Percentiles rank a stretch among this genome's conserved stretches.
Conservation (phyloP, 345 rosid genomes). For the Euphorbia pulcherrima region DNA sequence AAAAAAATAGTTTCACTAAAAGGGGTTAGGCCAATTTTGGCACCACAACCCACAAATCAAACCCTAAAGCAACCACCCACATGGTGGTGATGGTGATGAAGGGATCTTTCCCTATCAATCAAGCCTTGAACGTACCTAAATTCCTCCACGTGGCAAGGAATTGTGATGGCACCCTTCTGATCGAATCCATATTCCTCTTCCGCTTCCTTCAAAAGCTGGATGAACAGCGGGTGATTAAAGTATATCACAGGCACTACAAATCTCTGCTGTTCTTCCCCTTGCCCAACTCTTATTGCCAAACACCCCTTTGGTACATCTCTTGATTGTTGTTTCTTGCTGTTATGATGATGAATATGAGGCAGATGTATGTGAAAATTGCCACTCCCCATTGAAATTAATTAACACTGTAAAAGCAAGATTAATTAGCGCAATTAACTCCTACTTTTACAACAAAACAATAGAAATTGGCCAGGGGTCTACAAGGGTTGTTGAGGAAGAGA, state of each 20-base stretch:
- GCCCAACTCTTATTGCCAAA: slow-evolving; percentile 31
- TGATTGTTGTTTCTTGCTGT: slow-evolving; percentile 13
- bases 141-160: slow-evolving; percentile 35
- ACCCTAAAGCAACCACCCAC: slow-evolving; percentile 61
- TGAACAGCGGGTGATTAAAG: slow-evolving; percentile 32
- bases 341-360: slow-evolving; percentile 21
- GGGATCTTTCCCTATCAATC: slow-evolving; percentile 58
- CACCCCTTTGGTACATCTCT: slow-evolving; percentile 29
- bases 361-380: slow-evolving; percentile 26
- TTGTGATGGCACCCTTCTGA: slow-evolving; percentile 29
- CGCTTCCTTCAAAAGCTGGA: slow-evolving; percentile 25
- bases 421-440: slow-evolving; percentile 4
- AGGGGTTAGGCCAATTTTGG: slow-evolving; percentile 37
- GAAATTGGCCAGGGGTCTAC: slow-evolving; percentile 48
- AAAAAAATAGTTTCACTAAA: no score
- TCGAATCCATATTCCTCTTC: slow-evolving; percentile 33
- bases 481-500: slow-evolving; percentile 32
- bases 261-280: slow-evolving; percentile 33
- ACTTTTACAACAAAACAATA: slow-evolving; percentile 15
- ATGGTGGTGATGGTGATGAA: slow-evolving; percentile 46
- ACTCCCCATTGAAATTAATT: slow-evolving; percentile 35
- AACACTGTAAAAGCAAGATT: background rate
- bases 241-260: slow-evolving; percentile 31
- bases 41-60: slow-evolving; percentile 27
- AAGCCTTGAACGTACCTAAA: slow-evolving; percentile 29